Evolutionary conservation across 2,329 filamentous ascomycete species (phyloP).

Genomic region (Trichoderma gracile): DNA sequence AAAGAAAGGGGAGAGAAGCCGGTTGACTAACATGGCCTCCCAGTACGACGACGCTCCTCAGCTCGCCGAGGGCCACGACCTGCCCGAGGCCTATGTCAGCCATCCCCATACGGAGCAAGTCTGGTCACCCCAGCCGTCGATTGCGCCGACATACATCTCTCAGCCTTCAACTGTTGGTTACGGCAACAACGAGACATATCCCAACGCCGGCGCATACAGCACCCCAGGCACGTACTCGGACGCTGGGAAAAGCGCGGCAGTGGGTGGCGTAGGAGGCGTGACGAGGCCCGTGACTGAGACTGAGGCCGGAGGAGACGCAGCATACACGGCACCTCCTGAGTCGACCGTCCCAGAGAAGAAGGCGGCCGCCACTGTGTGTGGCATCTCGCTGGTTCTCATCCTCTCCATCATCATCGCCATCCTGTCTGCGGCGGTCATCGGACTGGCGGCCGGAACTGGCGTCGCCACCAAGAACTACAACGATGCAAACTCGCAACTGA

Average conservation of each 20-base stretch:
- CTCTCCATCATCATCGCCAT: slow-evolving; percentile 18
- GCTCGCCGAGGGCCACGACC: not conserved
- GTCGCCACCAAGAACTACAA: slow-evolving; percentile 18
- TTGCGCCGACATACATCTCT: slow-evolving; percentile 9
- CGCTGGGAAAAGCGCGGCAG: not conserved
- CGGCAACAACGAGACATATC: not conserved
- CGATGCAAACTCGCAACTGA: slow-evolving; percentile 2
- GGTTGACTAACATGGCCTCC: slow-evolving; percentile 6
- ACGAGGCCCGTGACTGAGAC: not conserved
- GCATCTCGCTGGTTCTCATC: slow-evolving; percentile 6
- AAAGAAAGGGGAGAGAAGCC: not conserved
- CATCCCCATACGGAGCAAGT: not conserved
- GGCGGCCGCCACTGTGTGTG: not conserved
- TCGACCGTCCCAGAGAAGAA: not conserved
- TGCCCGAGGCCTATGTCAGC: slow-evolving; percentile 11
- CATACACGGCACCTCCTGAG: not conserved
- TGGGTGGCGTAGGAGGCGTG: not conserved
- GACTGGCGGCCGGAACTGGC: slow-evolving; percentile 16
- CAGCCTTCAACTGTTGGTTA: not conserved
- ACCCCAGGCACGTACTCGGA: slow-evolving; percentile 1
- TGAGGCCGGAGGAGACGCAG: not conserved
- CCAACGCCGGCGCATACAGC: not conserved
- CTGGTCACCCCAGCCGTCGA: slow-evolving; percentile 17
- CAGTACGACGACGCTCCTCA: slow-evolving; percentile 14
- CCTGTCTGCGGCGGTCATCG: slow-evolving; percentile 13